Conservation (phyloP, 257 asterid genomes). For the Rubia yunnanensis region DNA sequence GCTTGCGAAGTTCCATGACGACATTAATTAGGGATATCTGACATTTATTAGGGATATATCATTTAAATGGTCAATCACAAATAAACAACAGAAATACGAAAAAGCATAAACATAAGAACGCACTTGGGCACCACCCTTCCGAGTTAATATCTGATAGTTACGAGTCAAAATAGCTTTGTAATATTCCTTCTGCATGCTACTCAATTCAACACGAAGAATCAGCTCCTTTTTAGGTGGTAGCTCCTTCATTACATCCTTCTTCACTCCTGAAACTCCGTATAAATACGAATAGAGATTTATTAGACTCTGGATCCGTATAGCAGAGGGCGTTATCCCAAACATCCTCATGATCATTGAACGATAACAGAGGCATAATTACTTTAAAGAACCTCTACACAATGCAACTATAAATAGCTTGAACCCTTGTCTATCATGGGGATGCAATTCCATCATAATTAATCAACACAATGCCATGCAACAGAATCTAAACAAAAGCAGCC, state of each 20-base stretch:
- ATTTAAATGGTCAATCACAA: constrained; percentile 17
- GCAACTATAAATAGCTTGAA: background rate
- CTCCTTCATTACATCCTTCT: constrained; percentile 94
- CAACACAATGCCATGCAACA: background rate
- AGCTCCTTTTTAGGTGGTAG: constrained; percentile 94
- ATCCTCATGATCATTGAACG: background rate
- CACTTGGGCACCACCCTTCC: constrained; percentile 98
- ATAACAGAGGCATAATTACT: background rate
- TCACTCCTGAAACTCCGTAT: constrained; percentile 56
- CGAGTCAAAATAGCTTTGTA: constrained; percentile 96
- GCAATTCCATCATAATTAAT: background rate
- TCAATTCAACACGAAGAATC: constrained; percentile 88
- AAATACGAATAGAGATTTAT: constrained; percentile 1
- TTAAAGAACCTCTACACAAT: background rate
- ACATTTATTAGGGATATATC: constrained; percentile 67
- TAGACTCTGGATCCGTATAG: background rate
- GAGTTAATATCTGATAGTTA: constrained; percentile 82
- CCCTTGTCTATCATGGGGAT: background rate
- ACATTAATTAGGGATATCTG: constrained; percentile 94
- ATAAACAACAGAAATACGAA: constrained; percentile 11
- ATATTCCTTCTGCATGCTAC: constrained; percentile 91
- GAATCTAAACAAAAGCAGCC: background rate
- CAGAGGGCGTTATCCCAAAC: background rate
- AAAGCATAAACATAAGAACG: constrained; percentile 17
- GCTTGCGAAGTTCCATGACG: constrained; percentile 99